Conservation (phyloP, 768 basidiomycete genomes). For the Amanita fuliginea region DNA sequence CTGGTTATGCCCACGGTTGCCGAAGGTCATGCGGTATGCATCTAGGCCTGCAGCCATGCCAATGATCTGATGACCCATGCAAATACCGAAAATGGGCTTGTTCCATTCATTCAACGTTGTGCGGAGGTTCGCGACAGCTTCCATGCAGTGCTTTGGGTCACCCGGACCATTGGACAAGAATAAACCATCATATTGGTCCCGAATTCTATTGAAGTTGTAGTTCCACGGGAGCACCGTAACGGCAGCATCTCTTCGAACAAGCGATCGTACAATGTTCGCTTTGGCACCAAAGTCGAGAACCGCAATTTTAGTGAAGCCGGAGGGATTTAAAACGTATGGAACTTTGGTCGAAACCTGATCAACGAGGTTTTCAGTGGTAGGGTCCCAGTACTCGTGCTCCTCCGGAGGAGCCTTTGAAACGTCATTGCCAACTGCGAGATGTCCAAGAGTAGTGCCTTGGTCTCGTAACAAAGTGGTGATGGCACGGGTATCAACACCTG, state of each 20-base stretch:
- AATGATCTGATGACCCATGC: slow-evolving; percentile 98
- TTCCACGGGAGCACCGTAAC: slow-evolving; percentile 98
- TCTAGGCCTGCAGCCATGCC: slow-evolving; percentile 96
- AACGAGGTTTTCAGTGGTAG: slow-evolving; percentile 84
- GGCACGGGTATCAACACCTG: slow-evolving; percentile 95
- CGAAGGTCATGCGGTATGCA: slow-evolving; percentile 97
- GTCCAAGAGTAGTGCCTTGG: slow-evolving; percentile 94
- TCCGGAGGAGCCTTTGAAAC: slow-evolving; percentile 46
- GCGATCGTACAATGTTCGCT: slow-evolving; percentile 91
- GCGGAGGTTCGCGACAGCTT: slow-evolving; percentile 71
- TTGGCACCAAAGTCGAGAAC: slow-evolving; percentile 97
- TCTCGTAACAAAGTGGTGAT: slow-evolving; percentile 90
- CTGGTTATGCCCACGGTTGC: slow-evolving; percentile 99
- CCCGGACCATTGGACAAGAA: slow-evolving; percentile 97
- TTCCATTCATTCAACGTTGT: slow-evolving; percentile 82
- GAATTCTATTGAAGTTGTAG: slow-evolving; percentile 86
- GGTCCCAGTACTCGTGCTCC: slow-evolving; percentile 83
- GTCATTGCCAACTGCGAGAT: slow-evolving; percentile 75
- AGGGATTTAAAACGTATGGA: slow-evolving; percentile 78
- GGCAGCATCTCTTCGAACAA: slow-evolving; percentile 82
- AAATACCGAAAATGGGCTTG: slow-evolving; percentile 94
- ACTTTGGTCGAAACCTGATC: slow-evolving; percentile 83
- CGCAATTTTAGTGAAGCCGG: slow-evolving; percentile 84
- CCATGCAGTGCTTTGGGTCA: slow-evolving; percentile 82
- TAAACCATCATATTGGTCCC: slow-evolving; percentile 87